Conservation (phyloP, 495 filamentous ascomycete genomes). For the Viridothelium virens region DNA sequence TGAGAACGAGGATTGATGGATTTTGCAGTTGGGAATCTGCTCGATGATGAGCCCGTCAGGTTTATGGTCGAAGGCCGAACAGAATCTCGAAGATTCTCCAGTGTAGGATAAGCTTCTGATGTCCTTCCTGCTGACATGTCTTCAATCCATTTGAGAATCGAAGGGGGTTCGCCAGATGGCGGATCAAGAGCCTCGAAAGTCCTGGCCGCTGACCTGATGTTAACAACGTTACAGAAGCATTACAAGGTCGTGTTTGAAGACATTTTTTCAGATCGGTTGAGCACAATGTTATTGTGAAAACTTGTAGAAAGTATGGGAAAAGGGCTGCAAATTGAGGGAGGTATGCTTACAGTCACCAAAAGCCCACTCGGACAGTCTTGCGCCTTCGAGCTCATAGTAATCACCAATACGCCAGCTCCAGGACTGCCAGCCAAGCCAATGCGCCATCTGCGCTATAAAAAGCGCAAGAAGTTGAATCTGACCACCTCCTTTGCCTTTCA, state of each 20-base stretch:
- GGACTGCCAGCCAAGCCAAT: constrained; percentile 73
- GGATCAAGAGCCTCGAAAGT: background rate
- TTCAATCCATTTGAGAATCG: constrained; percentile 62
- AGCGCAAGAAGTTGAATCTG: constrained; percentile 50
- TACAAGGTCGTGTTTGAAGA: background rate
- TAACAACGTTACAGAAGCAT: background rate
- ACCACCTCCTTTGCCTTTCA: constrained; percentile 24
- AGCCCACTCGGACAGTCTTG: constrained; percentile 50
- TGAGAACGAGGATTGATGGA: background rate
- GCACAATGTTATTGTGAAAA: background rate
- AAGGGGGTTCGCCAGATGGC: constrained; percentile 43
- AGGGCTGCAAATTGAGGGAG: constrained; percentile 7
- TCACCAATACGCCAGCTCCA: constrained; percentile 53
- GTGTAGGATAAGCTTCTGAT: constrained; percentile 19
- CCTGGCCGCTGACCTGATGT: background rate
- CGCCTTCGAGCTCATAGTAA: constrained; percentile 65
- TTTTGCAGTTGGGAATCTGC: background rate
- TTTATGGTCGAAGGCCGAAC: background rate
- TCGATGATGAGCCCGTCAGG: background rate
- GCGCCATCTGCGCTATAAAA: constrained; percentile 68
- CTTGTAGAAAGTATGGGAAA: constrained; percentile 45
- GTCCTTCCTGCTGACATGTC: constrained; percentile 27
- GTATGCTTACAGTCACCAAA: constrained; percentile 36
- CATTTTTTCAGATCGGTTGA: background rate
- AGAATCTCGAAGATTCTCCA: constrained; percentile 13